phyloP scores from a whole-genome alignment of 805 yeast genomes.

The Yarrowia sp. region DNA sequence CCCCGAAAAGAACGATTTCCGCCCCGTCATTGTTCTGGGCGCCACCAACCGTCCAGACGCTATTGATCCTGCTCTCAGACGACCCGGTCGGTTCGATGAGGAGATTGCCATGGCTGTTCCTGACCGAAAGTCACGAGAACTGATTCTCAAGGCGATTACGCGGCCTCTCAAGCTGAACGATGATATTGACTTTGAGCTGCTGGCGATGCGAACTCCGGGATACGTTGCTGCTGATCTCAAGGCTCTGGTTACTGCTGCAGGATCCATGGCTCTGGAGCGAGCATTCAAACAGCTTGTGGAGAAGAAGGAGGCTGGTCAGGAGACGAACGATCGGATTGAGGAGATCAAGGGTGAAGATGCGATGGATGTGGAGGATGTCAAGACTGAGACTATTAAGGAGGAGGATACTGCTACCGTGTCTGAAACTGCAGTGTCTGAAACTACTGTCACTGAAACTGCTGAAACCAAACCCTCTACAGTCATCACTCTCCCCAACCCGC shows the following conservation, averaged over 20 bases:
- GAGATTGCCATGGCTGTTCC: constrained; percentile 96
- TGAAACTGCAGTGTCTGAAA: no score
- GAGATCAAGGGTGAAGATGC: constrained; percentile 31
- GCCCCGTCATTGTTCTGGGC: constrained; percentile 90
- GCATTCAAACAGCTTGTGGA: constrained; percentile 58
- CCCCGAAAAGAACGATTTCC: constrained; percentile 82
- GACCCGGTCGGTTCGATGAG: constrained; percentile 95
- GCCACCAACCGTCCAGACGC: constrained; percentile 98
- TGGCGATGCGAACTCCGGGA: constrained; percentile 95
- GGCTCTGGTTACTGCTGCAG: constrained; percentile 92
- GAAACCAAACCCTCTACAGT: neutral
- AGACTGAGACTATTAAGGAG: neutral
- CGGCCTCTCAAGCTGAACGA: constrained; percentile 62
- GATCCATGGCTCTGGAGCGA: constrained; percentile 88
- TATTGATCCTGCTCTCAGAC: constrained; percentile 85
- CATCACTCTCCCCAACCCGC: constrained; percentile 30
- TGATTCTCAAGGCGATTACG: constrained; percentile 74
- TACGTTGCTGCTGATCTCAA: constrained; percentile 97
- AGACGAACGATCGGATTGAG: constrained; percentile 25
- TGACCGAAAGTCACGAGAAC: constrained; percentile 71
- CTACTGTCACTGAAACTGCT: neutral
- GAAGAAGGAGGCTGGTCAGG: constrained; percentile 27
- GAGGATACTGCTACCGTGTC: constrained; percentile 24
- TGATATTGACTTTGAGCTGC: constrained; percentile 60
- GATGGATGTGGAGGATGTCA: constrained; percentile 37